phyloP scores from a whole-genome alignment of 2,329 filamentous ascomycete species.

The Stenocarpella maydis region DNA sequence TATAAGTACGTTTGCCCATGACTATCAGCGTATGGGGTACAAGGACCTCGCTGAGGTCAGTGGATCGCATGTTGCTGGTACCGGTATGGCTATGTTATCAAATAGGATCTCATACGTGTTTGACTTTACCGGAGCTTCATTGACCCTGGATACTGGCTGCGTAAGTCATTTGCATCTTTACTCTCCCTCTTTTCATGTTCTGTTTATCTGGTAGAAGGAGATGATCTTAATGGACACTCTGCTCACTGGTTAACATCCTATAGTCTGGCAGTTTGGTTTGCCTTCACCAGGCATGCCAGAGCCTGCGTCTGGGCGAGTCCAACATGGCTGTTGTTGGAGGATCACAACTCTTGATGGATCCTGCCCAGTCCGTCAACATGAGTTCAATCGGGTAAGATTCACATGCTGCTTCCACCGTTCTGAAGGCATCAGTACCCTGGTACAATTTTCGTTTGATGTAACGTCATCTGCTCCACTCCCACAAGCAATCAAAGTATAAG shows the following conservation, averaged over 20 bases:
- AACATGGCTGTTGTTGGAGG: slow-evolving; percentile 42
- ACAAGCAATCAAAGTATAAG: too few relatives aligned
- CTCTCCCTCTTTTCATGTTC: background rate
- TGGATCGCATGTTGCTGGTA: slow-evolving; percentile 36
- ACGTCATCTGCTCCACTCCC: too few relatives aligned
- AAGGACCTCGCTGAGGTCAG: slow-evolving; percentile 37
- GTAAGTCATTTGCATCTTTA: slow-evolving; percentile 14
- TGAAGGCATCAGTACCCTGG: background rate
- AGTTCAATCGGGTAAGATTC: slow-evolving; percentile 28
- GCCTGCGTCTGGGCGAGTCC: slow-evolving; percentile 42
- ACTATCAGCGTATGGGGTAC: slow-evolving; percentile 36
- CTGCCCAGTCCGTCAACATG: slow-evolving; percentile 39
- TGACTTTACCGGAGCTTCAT: slow-evolving; percentile 42
- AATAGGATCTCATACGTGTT: slow-evolving; percentile 42
- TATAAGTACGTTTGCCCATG: slow-evolving; percentile 41
- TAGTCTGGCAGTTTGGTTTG: slow-evolving; percentile 43
- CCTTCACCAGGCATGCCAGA: slow-evolving; percentile 44
- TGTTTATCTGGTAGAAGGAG: background rate
- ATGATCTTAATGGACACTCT: too few relatives aligned
- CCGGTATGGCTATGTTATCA: slow-evolving; percentile 37
- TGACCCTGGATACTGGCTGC: slow-evolving; percentile 47
- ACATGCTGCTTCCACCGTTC: background rate
- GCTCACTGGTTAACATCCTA: background rate
- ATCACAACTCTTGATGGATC: slow-evolving; percentile 40
- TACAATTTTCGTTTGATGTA: slow-evolving; percentile 17